phyloP scores from a whole-genome alignment of 208 protist genomes.

The Crithidia mellificae region DNA sequence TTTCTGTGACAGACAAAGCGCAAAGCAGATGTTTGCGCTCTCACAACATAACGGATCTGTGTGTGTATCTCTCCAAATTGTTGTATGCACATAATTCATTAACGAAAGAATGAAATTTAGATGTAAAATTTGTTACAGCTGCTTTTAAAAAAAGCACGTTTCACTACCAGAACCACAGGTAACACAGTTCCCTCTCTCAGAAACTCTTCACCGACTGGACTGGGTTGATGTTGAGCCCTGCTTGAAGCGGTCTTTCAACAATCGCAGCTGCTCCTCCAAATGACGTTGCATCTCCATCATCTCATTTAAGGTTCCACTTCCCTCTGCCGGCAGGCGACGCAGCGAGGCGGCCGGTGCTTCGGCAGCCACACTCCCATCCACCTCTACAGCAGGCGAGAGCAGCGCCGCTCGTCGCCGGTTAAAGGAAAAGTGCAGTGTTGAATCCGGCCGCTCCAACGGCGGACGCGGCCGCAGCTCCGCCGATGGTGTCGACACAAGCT shows the following conservation, averaged over 20 bases:
- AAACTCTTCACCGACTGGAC: not conserved
- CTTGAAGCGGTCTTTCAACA: constrained; percentile 27
- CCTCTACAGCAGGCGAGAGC: constrained; percentile 18
- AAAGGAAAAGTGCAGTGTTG: not conserved
- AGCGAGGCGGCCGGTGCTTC: not conserved
- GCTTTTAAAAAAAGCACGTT: no score
- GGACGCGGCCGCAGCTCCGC: not conserved
- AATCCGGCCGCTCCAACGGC: not conserved
- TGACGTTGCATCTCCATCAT: constrained; percentile 24
- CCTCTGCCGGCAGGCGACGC: not conserved
- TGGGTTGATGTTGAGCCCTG: not conserved
- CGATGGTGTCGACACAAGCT: no score
- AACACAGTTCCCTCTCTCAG: no score
- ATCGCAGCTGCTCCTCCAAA: constrained; percentile 19
- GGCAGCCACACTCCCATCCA: not conserved
- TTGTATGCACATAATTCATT: no score
- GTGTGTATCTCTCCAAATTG: no score
- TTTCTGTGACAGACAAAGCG: no score
- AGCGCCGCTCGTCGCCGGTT: constrained; percentile 1
- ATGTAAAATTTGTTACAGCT: no score
- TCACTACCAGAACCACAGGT: not conserved
- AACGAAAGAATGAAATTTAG: no score
- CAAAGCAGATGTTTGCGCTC: no score
- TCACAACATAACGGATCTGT: no score
- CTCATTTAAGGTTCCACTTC: not conserved